Base-by-base conservation (phyloP, 2,329 filamentous ascomycete genomes). In the Diaporthe citrichinensis region DNA sequence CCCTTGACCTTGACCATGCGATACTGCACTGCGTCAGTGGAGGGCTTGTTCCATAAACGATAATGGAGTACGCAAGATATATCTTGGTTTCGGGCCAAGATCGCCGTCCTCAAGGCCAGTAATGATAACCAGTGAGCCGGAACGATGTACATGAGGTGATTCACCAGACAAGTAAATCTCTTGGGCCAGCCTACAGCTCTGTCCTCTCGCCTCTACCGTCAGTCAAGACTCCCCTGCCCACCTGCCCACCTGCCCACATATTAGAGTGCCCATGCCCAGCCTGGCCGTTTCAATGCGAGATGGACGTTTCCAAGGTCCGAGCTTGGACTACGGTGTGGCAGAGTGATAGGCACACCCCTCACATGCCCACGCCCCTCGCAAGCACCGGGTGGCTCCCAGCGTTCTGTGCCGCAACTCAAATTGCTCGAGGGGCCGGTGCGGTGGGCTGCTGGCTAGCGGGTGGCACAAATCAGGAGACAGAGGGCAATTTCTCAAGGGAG, bases 241-340 rank as follows among this genome's bases (percentile, higher is more conserved):
- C 36, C 36, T 25, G 34, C 65, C 44, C 34, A 39, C 6, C 31
- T 12, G 31, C 46, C 34, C 46, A 68, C 8, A 25, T 28, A 53
- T 25, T 68, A 51, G 62, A 62, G 31, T 53, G 44, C 31, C 44
- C 44, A 51, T 53, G 46, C 31, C 49, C 65, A 7, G 41, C 49
- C 65, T 23, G 65, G 49, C 20, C 65, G 65, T 55, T 69, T 69
- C 49, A 69, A 41, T 55, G 65, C 65, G 31, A 69, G 31, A 31
- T 28, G 65, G 65, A 31, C 65, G 65, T 55, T 39, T 39, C 46
- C 65, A 36, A 68, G 65, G 44, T 25, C 62, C 46, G 31, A 53
- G 62, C 62, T 39, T 51, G 20, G 62, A 51, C 46, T 8, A 20
- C 15, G 34, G 49, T 15, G 7, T 25, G 46, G 46, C 31, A 15